Base-by-base conservation (phyloP, 2,329 filamentous ascomycete genomes). In the Macrophomina tecta region DNA sequence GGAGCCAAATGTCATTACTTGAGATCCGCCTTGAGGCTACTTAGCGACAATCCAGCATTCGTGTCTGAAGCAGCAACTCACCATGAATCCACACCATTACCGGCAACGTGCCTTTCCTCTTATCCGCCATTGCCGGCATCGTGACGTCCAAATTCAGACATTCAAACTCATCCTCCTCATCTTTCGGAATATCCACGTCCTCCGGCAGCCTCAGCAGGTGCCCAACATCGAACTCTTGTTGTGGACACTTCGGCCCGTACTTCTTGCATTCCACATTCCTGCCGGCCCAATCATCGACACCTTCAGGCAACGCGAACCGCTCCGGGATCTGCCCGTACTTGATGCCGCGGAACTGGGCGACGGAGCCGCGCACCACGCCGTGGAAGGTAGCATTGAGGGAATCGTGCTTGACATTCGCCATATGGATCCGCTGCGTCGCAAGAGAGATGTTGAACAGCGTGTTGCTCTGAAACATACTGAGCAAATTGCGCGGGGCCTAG, bases 1-100 rank as follows among this genome's bases (percentile, higher is more conserved):
- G 18, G 77, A 80, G 40, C 79, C 81, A 66, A 82, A 83, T 0
- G 81, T 82, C 5, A 83, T 75, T 1, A 79, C 74, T 58, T 83
- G 82, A 3, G 80, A 82, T 9, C 82, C 82, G 14, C 67, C 67
- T 68, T 8, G 40, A 11, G 48, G 23, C 51, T 9, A 18, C 32
- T 63, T 30, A 62, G 42, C 30, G 23, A 9, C 30, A 36, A n/a
- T n/a, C 32, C 34, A 18, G 23, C 9, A 48, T 28, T 18, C 7
- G 9, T 12, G 16, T 8, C n/a, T 3, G 4, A 36, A 23, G 2
- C 58, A 16, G 14, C 16, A 45, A 60, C 53, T 66, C 45, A 76
- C 82, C 82, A 67, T 84, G 79, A 16, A 84, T 81, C 80, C 82
- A 84, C 11, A 83, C 67, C 8, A 83, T 56, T 11, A 84, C 81